Percentiles rank a stretch among this genome's conserved stretches.
Evolutionary conservation across 2,329 filamentous ascomycete genomes (phyloP).

Genomic region (Tolypocladium tundrense): DNA sequence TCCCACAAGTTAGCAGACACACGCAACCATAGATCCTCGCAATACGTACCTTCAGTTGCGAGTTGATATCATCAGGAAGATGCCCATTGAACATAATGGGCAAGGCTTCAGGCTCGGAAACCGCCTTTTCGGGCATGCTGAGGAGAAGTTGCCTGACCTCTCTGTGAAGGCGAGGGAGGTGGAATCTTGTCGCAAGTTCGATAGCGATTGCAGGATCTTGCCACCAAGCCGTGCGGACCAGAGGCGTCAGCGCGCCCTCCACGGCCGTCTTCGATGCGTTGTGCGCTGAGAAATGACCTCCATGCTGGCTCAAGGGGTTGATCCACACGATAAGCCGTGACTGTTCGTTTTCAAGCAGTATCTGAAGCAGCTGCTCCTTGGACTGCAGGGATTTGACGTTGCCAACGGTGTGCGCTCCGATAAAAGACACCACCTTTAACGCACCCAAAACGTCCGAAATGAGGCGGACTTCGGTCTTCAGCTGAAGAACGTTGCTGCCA

Average conservation of each 20-base stretch:
- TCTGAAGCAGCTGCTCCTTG: constrained; percentile 74
- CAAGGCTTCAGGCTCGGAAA: constrained; percentile 72
- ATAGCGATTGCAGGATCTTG: constrained; percentile 83
- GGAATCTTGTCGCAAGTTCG: constrained; percentile 71
- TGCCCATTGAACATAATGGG: constrained; percentile 69
- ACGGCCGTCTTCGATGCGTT: constrained; percentile 27
- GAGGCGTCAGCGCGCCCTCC: constrained; percentile 42
- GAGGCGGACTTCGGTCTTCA: constrained; percentile 84
- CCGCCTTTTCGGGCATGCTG: constrained; percentile 72
- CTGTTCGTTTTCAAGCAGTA: constrained; percentile 78
- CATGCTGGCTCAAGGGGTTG: constrained; percentile 58
- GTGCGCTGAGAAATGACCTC: constrained; percentile 24
- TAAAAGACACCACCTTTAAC: constrained; percentile 52
- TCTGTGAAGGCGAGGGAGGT: constrained; percentile 58
- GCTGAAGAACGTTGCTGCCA: constrained; percentile 83
- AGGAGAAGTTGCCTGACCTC: constrained; percentile 75
- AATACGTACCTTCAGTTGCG: constrained; percentile 62
- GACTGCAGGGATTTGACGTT: constrained; percentile 56
- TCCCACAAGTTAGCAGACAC: constrained; percentile 7
- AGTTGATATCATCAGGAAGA: constrained; percentile 65
- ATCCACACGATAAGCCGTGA: constrained; percentile 82
- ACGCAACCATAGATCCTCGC: neutral
- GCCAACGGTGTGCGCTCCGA: constrained; percentile 42
- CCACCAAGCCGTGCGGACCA: constrained; percentile 76
- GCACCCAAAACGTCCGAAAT: constrained; percentile 63